A percentile compares a stretch with the other conserved stretches of the same genome.
Evolutionary conservation across 2,329 filamentous ascomycete genomes (phyloP).

Genomic region (Didymella lethalis): DNA sequence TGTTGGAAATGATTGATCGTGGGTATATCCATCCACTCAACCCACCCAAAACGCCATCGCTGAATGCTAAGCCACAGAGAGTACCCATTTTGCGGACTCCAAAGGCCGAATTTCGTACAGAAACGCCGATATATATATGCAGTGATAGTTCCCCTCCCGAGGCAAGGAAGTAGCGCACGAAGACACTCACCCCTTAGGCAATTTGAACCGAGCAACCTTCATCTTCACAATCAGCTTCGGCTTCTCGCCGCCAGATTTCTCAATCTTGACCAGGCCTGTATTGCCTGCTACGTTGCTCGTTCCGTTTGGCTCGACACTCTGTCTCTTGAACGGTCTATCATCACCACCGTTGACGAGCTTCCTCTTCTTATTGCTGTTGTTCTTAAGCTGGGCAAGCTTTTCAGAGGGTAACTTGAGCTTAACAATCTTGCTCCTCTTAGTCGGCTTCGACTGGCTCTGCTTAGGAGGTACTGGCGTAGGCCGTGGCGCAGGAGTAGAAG

Average conservation of each 20-base stretch:
- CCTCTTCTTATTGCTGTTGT: slow-evolving; percentile 31
- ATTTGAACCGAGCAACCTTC: slow-evolving; percentile 28
- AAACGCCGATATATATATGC: slow-evolving; percentile 16
- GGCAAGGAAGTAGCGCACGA: neutral
- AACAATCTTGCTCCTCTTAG: slow-evolving; percentile 39
- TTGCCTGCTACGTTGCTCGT: slow-evolving; percentile 24
- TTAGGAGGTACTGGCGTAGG: slow-evolving; percentile 9
- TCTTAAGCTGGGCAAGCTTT: slow-evolving; percentile 23
- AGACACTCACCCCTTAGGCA: slow-evolving; percentile 3
- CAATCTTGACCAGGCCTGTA: slow-evolving; percentile 31
- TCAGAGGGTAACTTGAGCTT: slow-evolving; percentile 34
- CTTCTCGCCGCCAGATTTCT: slow-evolving; percentile 25
- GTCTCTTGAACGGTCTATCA: slow-evolving; percentile 39
- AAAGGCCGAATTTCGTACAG: slow-evolving; percentile 6
- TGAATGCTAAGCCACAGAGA: slow-evolving; percentile 26
- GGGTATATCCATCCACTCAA: slow-evolving; percentile 17
- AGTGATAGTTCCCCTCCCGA: neutral
- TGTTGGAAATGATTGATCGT: slow-evolving; percentile 4
- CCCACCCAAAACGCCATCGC: slow-evolving; percentile 33
- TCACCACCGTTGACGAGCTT: slow-evolving; percentile 30
- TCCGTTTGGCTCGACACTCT: slow-evolving; percentile 35
- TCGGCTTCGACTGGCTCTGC: slow-evolving; percentile 18
- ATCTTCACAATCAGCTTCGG: slow-evolving; percentile 33
- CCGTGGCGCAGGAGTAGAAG: slow-evolving; percentile 23
- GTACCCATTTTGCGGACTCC: slow-evolving; percentile 13